Conservation (phyloP, 2,329 filamentous ascomycete species). For the Fusarium anguioides region DNA sequence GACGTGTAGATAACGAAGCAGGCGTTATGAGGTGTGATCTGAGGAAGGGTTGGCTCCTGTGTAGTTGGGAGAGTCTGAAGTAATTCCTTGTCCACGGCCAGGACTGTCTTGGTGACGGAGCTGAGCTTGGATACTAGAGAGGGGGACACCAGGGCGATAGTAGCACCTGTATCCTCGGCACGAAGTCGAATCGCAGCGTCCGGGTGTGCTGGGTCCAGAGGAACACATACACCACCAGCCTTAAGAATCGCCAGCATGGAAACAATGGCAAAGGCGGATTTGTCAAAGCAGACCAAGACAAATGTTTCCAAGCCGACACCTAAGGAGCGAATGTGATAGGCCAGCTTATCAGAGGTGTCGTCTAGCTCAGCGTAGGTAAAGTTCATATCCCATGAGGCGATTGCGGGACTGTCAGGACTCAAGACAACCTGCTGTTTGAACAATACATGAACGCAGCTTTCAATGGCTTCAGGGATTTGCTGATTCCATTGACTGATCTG, state of each 20-base stretch:
- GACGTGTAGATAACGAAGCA: conserved; percentile 40
- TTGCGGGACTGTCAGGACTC: conserved; percentile 8
- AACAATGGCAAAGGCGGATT: conserved; percentile 26
- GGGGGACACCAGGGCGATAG: conserved; percentile 27
- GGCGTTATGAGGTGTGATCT: conserved; percentile 13
- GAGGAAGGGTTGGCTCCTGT: background rate
- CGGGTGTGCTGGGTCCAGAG: conserved; percentile 34
- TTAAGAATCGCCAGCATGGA: conserved; percentile 35
- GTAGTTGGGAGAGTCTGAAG: background rate
- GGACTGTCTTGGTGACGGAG: background rate
- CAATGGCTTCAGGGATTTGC: conserved; percentile 4
- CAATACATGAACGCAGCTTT: conserved; percentile 27
- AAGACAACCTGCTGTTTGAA: conserved; percentile 10
- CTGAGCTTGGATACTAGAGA: background rate
- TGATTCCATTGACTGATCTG: conserved; percentile 27
- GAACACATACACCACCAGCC: conserved; percentile 29
- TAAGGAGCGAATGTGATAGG: background rate
- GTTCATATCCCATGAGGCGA: conserved; percentile 33
- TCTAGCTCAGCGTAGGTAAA: conserved; percentile 39
- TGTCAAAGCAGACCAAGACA: conserved; percentile 33
- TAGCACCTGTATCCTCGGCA: conserved; percentile 18
- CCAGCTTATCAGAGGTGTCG: conserved; percentile 20
- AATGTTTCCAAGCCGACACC: conserved; percentile 11
- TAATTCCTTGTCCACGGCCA: conserved; percentile 20
- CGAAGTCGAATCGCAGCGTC: conserved; percentile 30